A percentile compares a stretch with the other conserved stretches of the same genome.
phyloP scores from a whole-genome alignment of 139 green algal genomes.

The Nannochloris sp. region DNA sequence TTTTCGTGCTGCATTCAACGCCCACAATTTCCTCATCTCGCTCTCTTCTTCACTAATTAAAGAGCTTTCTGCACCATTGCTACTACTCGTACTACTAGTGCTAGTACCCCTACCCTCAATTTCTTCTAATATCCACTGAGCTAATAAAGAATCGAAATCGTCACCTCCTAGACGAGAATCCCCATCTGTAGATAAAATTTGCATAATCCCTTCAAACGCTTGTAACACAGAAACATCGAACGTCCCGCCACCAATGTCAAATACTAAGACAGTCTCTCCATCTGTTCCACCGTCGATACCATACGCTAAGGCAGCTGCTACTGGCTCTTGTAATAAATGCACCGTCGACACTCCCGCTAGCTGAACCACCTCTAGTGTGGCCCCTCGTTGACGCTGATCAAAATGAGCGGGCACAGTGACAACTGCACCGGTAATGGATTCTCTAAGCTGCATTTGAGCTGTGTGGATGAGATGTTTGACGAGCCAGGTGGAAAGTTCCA shows the following conservation, averaged over 20 bases:
- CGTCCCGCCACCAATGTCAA: conserved; percentile 80
- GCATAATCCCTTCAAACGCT: conserved; percentile 60
- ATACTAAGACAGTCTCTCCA: conserved; percentile 61
- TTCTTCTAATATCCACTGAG: conserved; percentile 25
- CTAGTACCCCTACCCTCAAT: not conserved
- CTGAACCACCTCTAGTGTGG: conserved; percentile 48
- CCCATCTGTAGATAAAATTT: conserved; percentile 63
- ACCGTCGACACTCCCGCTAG: conserved; percentile 48
- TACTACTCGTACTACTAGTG: not conserved
- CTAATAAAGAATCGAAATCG: conserved; percentile 57
- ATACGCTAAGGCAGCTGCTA: conserved; percentile 71
- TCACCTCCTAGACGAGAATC: conserved; percentile 68
- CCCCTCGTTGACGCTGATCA: conserved; percentile 35
- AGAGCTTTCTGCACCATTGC: not conserved
- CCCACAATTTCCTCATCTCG: conserved; percentile 4
- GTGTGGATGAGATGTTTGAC: conserved; percentile 40
- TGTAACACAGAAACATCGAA: conserved; percentile 72
- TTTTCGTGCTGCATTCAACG: conserved; percentile 1
- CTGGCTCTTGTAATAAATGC: conserved; percentile 53
- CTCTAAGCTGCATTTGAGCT: conserved; percentile 23
- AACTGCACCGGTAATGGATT: conserved; percentile 21
- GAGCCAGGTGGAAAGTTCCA: conserved; percentile 30
- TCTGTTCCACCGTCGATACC: conserved; percentile 47
- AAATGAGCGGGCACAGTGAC: conserved; percentile 75
- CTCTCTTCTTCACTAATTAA: not conserved